Evolutionary conservation across 495 filamentous ascomycete species (phyloP).

Genomic region (Neurospora sp.): DNA sequence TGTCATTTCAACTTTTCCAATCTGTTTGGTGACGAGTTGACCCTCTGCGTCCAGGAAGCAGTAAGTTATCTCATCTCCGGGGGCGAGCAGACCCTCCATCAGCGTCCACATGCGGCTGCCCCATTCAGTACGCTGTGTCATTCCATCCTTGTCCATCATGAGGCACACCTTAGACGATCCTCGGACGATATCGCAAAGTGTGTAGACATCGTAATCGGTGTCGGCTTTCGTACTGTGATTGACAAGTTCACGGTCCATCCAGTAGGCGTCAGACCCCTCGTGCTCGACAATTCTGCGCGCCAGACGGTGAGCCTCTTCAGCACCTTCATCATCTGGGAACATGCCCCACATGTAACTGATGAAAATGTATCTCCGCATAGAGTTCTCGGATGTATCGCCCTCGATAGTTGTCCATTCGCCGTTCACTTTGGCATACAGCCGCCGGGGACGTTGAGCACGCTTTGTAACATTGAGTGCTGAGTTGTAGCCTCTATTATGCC

Average conservation of each 20-base stretch:
- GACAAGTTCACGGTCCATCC: not conserved
- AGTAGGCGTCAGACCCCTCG: not conserved
- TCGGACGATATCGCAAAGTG: constrained; percentile 10
- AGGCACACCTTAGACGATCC: constrained; percentile 7
- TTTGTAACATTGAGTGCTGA: not conserved
- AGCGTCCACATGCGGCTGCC: constrained; percentile 39
- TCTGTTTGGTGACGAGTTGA: not conserved
- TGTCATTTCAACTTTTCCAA: constrained; percentile 11
- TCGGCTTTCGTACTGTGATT: not conserved
- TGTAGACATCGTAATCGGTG: constrained; percentile 6
- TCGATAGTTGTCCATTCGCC: not conserved
- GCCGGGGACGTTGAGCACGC: not conserved
- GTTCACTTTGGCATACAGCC: not conserved
- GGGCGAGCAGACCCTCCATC: constrained; percentile 33
- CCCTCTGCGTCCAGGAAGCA: not conserved
- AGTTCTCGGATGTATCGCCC: not conserved
- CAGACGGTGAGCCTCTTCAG: not conserved
- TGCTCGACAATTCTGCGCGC: not conserved
- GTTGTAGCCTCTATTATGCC: not conserved
- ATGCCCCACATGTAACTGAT: not conserved
- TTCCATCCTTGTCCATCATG: not conserved
- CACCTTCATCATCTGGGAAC: not conserved
- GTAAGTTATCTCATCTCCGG: constrained; percentile 6
- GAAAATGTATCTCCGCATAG: not conserved
- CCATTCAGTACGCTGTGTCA: constrained; percentile 19